Evolutionary conservation across 2,329 filamentous ascomycete genomes (phyloP).

Genomic region (Sporothrix dimorphospora): DNA sequence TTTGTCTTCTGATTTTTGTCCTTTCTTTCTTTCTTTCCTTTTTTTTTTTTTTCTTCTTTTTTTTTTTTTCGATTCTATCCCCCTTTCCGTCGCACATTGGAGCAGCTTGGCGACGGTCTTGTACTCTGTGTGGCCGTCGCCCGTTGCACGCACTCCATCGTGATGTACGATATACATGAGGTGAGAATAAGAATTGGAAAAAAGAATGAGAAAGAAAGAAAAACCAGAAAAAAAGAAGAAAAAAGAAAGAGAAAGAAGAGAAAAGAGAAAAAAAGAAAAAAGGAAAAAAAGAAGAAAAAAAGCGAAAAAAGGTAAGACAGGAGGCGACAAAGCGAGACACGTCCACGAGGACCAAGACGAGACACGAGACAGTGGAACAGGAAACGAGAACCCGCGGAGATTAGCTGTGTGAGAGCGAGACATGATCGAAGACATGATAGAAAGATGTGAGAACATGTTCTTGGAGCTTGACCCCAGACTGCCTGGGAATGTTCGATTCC

Average conservation of each 20-base stretch:
- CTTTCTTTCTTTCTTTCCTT: background rate
- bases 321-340: background rate
- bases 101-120: background rate
- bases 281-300: background rate
- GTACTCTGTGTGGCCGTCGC: background rate
- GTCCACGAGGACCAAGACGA: conserved; percentile 17
- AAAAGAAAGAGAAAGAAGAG: background rate
- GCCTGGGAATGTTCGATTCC: background rate
- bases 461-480: background rate
- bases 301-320: background rate
- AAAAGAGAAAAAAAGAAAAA: background rate
- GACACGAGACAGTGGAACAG: conserved; percentile 7
- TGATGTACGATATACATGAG: background rate
- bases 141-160: background rate
- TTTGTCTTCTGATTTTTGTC: background rate
- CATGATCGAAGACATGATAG: conserved; percentile 6
- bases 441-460: no score
- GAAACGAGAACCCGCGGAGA: conserved; percentile 3
- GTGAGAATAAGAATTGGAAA: no score
- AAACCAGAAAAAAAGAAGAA: background rate
- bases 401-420: conserved; percentile 20
- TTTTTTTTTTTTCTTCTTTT: background rate
- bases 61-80: background rate
- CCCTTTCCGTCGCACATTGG: background rate
- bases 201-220: no score